These are phyloP conservation scores for Globisporangium cylindrosporum DNA, from an alignment of 352 stramenopile genomes.

Conservation along the genomic window DNA sequence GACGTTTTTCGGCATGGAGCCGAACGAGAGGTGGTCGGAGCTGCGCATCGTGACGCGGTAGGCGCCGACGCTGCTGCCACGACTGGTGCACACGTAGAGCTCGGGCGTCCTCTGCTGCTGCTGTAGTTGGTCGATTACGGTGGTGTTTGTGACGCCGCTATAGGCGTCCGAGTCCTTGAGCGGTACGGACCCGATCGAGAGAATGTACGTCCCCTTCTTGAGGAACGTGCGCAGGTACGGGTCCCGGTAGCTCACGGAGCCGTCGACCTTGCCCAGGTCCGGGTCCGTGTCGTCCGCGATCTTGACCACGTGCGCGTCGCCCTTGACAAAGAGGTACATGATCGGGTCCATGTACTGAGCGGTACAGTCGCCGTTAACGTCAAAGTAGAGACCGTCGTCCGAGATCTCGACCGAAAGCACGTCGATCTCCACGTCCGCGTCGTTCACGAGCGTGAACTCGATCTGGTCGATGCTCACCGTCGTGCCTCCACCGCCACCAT, in stretches of 20 bases:
- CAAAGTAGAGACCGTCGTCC: constrained; percentile 43
- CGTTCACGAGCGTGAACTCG: constrained; percentile 37
- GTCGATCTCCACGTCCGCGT: constrained; percentile 51
- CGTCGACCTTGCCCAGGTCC: constrained; percentile 27
- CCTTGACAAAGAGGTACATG: constrained; percentile 52
- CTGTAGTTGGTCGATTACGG: constrained; percentile 13
- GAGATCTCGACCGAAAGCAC: constrained; percentile 61
- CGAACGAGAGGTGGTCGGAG: constrained; percentile 15
- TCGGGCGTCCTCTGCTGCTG: constrained; percentile 25
- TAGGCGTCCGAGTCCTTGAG: constrained; percentile 24
- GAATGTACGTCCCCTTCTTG: constrained; percentile 45
- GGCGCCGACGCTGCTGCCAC: constrained; percentile 25
- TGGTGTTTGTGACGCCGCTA: constrained; percentile 6
- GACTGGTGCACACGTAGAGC: constrained; percentile 28
- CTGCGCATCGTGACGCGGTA: constrained; percentile 39
- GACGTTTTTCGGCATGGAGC: neutral
- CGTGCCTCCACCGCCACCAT: constrained; percentile 11
- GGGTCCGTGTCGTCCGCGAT: constrained; percentile 36
- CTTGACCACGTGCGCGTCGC: constrained; percentile 27
- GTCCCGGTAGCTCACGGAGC: constrained; percentile 50
- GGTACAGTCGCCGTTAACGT: constrained; percentile 66
- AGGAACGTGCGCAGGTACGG: constrained; percentile 48
- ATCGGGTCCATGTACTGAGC: constrained; percentile 57
- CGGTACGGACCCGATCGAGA: constrained; percentile 39
- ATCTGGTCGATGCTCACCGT: constrained; percentile 48